Base-by-base conservation (phyloP, 1,284 basidiomycete species). In the Ustilago curta region DNA sequence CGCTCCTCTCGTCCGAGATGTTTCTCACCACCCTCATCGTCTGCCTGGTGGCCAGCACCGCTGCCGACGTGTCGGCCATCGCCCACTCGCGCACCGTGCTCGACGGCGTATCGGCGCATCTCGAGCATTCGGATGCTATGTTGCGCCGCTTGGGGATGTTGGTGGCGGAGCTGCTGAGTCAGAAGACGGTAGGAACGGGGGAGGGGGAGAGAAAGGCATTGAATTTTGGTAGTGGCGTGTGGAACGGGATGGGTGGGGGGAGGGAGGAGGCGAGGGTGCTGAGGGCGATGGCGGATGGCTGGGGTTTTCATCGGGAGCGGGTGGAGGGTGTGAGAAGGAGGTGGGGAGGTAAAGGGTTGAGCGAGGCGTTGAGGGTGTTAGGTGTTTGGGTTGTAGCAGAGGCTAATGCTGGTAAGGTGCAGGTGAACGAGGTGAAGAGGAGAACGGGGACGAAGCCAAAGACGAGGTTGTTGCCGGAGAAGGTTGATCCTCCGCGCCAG, bases 91-190 rank as follows among this genome's bases (percentile, higher is more conserved):
- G 90, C 0, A 67, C 87, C 0, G 92, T 98, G 80, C 88, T 98
- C 61, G 87, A 88, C 21, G 90, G 91, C 6, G 88, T 97, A 31
- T 90, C 91, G 9, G 86, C 86, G 0, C 94, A 97, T 78, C 86
- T 91, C 25, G 62, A 65, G 8, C 78, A 82, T 31, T 37, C 63
- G 4, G 93, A 96, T 63, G 86, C 88, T 4, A 88, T 89, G 2
- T 88, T 97, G 14, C 90, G 95, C 2, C 88, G 91, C n/a, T 91
- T 94, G 73, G 96, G 96, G 2, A 97, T 98, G 95, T 88, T 98
- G 12, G 90, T 91, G 0, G 96, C 93, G 0, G 96, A 99, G 84
- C 19, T 81, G 25, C 49, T 81, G 18, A 81, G 77, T 50, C 61
- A 37, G 8, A 55, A 47, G 39, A 60, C 58, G 39, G 21, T 9